Base-by-base conservation (phyloP, 305 asterid species). In the Solanum hybrid region DNA sequence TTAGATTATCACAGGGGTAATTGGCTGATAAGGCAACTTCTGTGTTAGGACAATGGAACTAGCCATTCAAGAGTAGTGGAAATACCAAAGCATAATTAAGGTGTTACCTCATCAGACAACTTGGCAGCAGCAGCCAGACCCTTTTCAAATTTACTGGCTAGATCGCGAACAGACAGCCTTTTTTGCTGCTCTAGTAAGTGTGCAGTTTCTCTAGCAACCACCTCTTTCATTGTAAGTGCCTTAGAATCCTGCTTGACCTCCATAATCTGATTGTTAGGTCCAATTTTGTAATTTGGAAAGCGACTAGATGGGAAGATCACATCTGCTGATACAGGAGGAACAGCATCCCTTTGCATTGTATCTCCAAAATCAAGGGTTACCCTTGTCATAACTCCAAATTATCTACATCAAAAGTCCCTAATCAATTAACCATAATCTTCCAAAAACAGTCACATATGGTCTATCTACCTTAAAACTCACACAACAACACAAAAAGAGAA, bases 41-140 rank as follows among this genome's bases (percentile, higher is more conserved):
- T 51, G 51, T 11, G 78, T 85, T 31, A 10, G 73, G 40, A 56
- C 46, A 31, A 56, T 32, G 76, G 87, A 85, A 56, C 13, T 20
- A 56, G 40, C 46, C 76, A 56, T 56, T 85, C 76, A 56, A 32
- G 38, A 82, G 38, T 7, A 79, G 60, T 37, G 31, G 27, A 64
- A 64, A 64, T 51, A 38, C 27, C 36, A 82, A 46, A 6, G 34
- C 86, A 81, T 81, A 46, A 46, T 17, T 82, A 71, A 71, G 51
- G 89, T 10, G 40, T 66, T 66, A 97, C 99, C 99, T 95, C 98
- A 56, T 95, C 98, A 38, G 99, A 95, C 89, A 97, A 92, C 94
- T 96, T 97, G 42, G 97, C 95, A 76, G 99, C 99, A 71, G 98
- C 98, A 89, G 99, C 99, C 91, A 97, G 91, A 86, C 99, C 99